phyloP scores from a whole-genome alignment of 331 rosid genomes.

The Quercus phellos region DNA sequence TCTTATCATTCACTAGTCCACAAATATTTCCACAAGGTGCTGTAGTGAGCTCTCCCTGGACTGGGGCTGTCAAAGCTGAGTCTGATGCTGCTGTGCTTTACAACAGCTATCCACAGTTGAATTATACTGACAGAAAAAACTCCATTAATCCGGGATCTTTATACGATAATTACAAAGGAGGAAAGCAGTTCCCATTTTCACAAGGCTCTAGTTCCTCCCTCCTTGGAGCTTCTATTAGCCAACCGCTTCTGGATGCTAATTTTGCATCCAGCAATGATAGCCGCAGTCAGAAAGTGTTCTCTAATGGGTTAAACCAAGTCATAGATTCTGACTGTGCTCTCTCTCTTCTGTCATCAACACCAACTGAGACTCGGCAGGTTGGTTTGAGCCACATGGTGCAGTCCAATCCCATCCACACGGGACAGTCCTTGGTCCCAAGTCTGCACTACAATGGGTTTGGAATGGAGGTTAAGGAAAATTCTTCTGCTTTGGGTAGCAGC shows the following conservation, averaged over 20 bases:
- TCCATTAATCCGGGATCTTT: constrained; percentile 14
- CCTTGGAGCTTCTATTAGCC: constrained; percentile 19
- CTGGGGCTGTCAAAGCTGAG: constrained; percentile 21
- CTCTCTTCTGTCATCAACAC: constrained; percentile 67
- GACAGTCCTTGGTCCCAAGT: constrained; percentile 16
- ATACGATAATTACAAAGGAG: constrained; percentile 11
- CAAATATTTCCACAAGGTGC: constrained; percentile 20
- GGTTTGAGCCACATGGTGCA: constrained; percentile 28
- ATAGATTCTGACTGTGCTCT: constrained; percentile 43
- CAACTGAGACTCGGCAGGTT: constrained; percentile 30
- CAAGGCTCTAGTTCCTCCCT: constrained; percentile 19
- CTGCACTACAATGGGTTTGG: constrained; percentile 18
- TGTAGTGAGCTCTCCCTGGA: constrained; percentile 30
- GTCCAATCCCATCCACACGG: constrained; percentile 21
- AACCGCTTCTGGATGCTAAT: constrained; percentile 10
- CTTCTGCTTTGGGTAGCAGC: constrained; percentile 11
- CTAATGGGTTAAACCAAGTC: constrained; percentile 17
- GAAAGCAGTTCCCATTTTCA: constrained; percentile 23
- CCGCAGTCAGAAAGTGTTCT: constrained; percentile 26
- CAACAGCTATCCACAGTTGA: constrained; percentile 2
- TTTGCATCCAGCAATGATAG: constrained; percentile 17
- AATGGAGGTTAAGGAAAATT: constrained; percentile 18
- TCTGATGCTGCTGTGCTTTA: constrained; percentile 1
- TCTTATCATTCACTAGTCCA: constrained; percentile 27
- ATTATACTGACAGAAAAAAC: constrained; percentile 14